Evolutionary conservation across 306 rosid genomes (phyloP).

Genomic region (Cicer cuneatum): DNA sequence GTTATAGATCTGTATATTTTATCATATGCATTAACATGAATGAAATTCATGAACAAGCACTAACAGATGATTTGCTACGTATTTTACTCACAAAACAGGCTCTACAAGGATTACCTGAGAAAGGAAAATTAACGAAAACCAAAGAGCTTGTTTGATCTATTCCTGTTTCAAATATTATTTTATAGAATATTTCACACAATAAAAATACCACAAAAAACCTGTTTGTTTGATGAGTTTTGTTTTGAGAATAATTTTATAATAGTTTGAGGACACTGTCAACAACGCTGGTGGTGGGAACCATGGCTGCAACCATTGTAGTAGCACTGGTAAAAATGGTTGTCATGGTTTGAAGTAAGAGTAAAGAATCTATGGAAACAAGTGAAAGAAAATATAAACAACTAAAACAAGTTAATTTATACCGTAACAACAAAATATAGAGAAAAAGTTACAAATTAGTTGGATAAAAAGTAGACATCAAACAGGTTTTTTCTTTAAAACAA

Average conservation of each 20-base stretch:
- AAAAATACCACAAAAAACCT: neutral
- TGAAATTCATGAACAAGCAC: constrained; percentile 26
- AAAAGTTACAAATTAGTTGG: neutral
- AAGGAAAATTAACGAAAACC: constrained; percentile 26
- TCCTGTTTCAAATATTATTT: neutral
- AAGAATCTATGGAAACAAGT: constrained; percentile 3
- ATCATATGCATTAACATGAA: constrained; percentile 10
- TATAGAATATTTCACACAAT: neutral
- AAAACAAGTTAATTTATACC: neutral
- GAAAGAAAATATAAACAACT: constrained; percentile 11
- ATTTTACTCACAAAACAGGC: constrained; percentile 14
- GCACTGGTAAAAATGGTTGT: neutral
- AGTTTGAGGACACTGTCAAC: neutral
- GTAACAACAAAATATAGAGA: neutral
- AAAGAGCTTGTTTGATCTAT: neutral
- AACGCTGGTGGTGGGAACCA: too few species aligned
- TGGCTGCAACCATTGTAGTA: too few species aligned
- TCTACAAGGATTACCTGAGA: constrained; percentile 4
- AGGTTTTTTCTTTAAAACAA: neutral
- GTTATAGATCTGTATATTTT: neutral
- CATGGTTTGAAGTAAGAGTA: constrained; percentile 7
- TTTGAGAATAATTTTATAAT: neutral
- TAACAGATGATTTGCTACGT: constrained; percentile 2
- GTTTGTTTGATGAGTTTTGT: neutral
- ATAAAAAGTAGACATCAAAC: neutral